A percentile compares a stretch with the other conserved stretches of the same genome.
phyloP scores from a whole-genome alignment of 768 basidiomycete genomes.

The Boletus fagicola region DNA sequence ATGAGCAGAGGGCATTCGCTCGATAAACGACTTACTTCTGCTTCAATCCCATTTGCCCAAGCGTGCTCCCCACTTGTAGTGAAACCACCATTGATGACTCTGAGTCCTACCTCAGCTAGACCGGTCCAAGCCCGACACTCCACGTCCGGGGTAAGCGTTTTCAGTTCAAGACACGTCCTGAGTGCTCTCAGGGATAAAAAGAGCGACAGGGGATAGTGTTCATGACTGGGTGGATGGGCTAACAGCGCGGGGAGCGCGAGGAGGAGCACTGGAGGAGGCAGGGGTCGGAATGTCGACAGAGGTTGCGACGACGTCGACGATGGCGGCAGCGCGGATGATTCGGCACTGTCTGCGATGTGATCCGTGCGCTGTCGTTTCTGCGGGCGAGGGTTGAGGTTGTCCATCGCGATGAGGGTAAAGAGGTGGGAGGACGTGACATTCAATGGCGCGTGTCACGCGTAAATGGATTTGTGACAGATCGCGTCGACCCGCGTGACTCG shows the following conservation, averaged over 20 bases:
- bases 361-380: slow-evolving; percentile 34
- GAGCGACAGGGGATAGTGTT: slow-evolving; percentile 51
- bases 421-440: slow-evolving; percentile 12
- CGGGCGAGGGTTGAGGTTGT: slow-evolving; percentile 33
- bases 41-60: slow-evolving; percentile 52
- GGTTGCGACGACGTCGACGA: not conserved
- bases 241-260: slow-evolving; percentile 61
- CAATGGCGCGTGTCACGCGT: slow-evolving; percentile 26
- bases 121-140: slow-evolving; percentile 74
- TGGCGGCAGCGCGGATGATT: not conserved
- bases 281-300: slow-evolving; percentile 25
- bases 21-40: slow-evolving; percentile 42
- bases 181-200: slow-evolving; percentile 56
- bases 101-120: slow-evolving; percentile 66
- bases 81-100: slow-evolving; percentile 48
- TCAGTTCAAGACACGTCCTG: slow-evolving; percentile 50
- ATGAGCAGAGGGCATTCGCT: not conserved
- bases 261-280: slow-evolving; percentile 50
- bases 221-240: slow-evolving; percentile 63
- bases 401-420: slow-evolving; percentile 19
- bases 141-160: slow-evolving; percentile 51
- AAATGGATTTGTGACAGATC: slow-evolving; percentile 29
- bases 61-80: slow-evolving; percentile 34
- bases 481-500: slow-evolving; percentile 19
- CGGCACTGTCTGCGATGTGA: not conserved